These are phyloP conservation scores for Dendrothele bispora DNA, from an alignment of 768 basidiomycete species.

Conservation along the genomic window DNA sequence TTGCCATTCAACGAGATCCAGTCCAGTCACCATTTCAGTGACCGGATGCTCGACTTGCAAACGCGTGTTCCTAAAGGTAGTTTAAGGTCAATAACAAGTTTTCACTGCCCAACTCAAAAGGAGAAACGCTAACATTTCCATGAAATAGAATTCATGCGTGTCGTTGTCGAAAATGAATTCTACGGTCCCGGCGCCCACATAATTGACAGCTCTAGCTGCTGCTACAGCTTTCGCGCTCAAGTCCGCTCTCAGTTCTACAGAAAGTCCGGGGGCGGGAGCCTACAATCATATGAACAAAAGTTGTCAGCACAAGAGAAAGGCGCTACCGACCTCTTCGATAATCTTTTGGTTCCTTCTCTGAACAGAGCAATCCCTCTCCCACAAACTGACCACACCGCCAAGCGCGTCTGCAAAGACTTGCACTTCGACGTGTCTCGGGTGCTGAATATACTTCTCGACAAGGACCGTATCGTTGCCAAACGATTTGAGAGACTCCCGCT, in stretches of 20 bases:
- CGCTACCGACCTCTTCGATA: conserved; percentile 80
- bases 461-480: conserved; percentile 88
- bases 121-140: conserved; percentile 78
- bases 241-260: conserved; percentile 74
- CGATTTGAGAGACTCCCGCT: conserved; percentile 83
- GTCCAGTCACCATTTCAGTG: conserved; percentile 92
- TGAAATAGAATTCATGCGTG: conserved; percentile 84
- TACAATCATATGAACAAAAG: conserved; percentile 29
- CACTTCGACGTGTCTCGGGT: conserved; percentile 90
- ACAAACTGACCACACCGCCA: conserved; percentile 88
- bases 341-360: conserved; percentile 95
- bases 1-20: conserved; percentile 96
- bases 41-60: conserved; percentile 91
- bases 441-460: conserved; percentile 86
- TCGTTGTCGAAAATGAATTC: conserved; percentile 97
- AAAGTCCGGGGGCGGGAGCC: conserved; percentile 90
- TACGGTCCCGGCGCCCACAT: conserved; percentile 91
- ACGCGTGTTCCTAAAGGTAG: conserved; percentile 67
- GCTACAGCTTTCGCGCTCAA: conserved; percentile 86
- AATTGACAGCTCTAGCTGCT: conserved; percentile 90
- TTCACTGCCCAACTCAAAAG: neutral
- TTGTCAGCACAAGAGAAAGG: too few relatives aligned
- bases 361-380: conserved; percentile 93
- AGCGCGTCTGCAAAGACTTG: conserved; percentile 87
- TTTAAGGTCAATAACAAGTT: neutral